Conservation (phyloP, 768 basidiomycete species). For the Calocybe cyanea region DNA sequence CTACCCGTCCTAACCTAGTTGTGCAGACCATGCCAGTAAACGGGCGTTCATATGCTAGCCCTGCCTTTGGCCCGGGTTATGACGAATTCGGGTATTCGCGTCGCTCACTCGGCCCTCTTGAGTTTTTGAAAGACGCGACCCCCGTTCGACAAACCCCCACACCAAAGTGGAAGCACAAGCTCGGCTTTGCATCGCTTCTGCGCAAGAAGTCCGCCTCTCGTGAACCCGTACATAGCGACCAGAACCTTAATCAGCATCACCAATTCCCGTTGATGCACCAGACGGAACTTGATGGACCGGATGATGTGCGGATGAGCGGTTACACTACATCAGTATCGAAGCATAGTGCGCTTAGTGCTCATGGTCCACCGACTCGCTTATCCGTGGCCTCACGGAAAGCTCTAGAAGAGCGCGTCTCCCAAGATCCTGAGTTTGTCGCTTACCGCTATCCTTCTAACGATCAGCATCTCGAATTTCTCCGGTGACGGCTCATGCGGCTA, state of each 20-base stretch:
- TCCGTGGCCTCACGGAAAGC: conserved; percentile 67
- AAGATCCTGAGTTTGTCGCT: conserved; percentile 80
- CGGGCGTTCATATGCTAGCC: conserved; percentile 28
- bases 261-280: conserved; percentile 47
- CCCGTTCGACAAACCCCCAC: conserved; percentile 22
- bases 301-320: conserved; percentile 40
- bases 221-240: conserved; percentile 30
- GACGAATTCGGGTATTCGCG: conserved; percentile 74
- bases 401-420: conserved; percentile 78
- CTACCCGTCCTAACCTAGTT: conserved; percentile 50
- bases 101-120: conserved; percentile 48
- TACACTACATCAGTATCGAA: conserved; percentile 50
- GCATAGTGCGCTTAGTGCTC: conserved; percentile 42
- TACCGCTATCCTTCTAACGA: conserved; percentile 84
- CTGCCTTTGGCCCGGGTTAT: conserved; percentile 44
- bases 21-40: conserved; percentile 47
- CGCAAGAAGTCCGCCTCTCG: conserved; percentile 45
- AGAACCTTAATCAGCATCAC: conserved; percentile 30
- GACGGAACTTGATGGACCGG: conserved; percentile 44
- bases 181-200: conserved; percentile 64
- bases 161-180: conserved; percentile 69
- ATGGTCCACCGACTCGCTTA: conserved; percentile 44
- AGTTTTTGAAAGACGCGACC: conserved; percentile 28
- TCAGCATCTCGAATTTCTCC: conserved; percentile 61
- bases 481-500: conserved; percentile 23